Base-by-base conservation (phyloP, 352 stramenopile species). In the Phytophthora idaei region DNA sequence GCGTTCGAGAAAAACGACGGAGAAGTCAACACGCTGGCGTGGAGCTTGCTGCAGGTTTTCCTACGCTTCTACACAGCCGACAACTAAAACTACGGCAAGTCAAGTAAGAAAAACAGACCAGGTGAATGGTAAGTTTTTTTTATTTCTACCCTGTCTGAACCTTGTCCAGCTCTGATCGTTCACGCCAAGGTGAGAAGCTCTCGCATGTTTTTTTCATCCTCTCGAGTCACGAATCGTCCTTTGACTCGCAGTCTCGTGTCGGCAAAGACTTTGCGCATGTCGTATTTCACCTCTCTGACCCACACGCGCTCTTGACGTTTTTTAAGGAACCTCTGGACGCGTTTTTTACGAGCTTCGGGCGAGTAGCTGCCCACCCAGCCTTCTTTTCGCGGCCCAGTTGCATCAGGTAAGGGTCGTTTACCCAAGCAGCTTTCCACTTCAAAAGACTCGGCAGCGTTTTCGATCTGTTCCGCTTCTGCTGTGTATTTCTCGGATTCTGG, bases 251-350 rank as follows among this genome's bases (percentile, higher is more conserved):
- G 63, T 64, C 96, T 81, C 54, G 87, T 98, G 77, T 99, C 95
- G 31, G 97, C 97, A 90, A 99, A 98, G 62, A 97, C 98, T 74
- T 99, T 99, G 2, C 97, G 81, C 8, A 99, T 90, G 71, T 98
- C 93, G 70, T 99, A 99, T 73, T 98, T 98, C 27, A 99, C 92
- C 42, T 89, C 81, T 56, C 96, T 98, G 21, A 73, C 63, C 87
- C 94, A 98, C 60, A 98, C 92, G 46, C 96, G 87, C 60, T 98
- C 83, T 64, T 98, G 90, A 29, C 95, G 77, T 77, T 98, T 99
- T 67, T 95, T 88, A 28, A 97, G 69, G 67, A 98, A 99, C 57
- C 91, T 88, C 60, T 95, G 82, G 41, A 99, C 91, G n/a, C 93
- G 81, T 67, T 96, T 81, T 59, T 88, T 89, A 21, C 94, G 81